Evolutionary conservation across 108 stramenopile species (phyloP).

Genomic region (Nitzschia putrida): DNA sequence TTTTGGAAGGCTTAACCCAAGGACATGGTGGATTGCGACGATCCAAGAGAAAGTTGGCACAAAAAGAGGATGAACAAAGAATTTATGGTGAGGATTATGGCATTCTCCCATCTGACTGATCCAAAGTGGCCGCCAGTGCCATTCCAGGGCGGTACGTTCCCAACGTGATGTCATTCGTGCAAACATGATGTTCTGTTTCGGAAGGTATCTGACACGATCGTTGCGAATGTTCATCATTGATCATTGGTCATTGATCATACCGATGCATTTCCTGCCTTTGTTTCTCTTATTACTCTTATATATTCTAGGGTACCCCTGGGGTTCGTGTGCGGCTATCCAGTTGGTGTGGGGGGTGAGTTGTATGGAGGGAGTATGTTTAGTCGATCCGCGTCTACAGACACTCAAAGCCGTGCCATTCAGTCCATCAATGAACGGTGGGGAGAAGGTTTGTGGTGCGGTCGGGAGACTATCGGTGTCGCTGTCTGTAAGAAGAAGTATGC

Average conservation of each 20-base stretch:
- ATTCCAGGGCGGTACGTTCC: slow-evolving; percentile 79
- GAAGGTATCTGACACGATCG: too few species aligned
- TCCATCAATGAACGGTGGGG: slow-evolving; percentile 80
- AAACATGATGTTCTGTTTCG: not conserved
- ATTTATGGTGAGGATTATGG: slow-evolving; percentile 85
- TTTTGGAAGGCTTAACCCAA: slow-evolving; percentile 33
- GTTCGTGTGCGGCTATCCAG: slow-evolving; percentile 88
- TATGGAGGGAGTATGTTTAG: slow-evolving; percentile 87
- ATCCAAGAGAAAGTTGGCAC: slow-evolving; percentile 45
- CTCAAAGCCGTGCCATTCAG: slow-evolving; percentile 84
- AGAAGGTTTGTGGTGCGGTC: slow-evolving; percentile 50
- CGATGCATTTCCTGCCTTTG: not conserved
- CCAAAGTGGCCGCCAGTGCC: slow-evolving; percentile 73
- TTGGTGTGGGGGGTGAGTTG: slow-evolving; percentile 67
- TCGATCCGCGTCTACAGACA: slow-evolving; percentile 75
- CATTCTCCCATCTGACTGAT: slow-evolving; percentile 82
- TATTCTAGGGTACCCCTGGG: slow-evolving; percentile 82
- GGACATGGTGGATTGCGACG: slow-evolving; percentile 47
- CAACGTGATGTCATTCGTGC: not conserved
- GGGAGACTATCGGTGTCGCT: slow-evolving; percentile 77
- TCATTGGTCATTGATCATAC: not conserved
- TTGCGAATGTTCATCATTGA: not conserved
- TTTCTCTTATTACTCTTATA: not conserved
- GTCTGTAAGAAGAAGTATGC: slow-evolving; percentile 91
- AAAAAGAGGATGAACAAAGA: slow-evolving; percentile 44